Conservation (phyloP, 148 eudicot species). For the Mesembryanthemum crystallinum region DNA sequence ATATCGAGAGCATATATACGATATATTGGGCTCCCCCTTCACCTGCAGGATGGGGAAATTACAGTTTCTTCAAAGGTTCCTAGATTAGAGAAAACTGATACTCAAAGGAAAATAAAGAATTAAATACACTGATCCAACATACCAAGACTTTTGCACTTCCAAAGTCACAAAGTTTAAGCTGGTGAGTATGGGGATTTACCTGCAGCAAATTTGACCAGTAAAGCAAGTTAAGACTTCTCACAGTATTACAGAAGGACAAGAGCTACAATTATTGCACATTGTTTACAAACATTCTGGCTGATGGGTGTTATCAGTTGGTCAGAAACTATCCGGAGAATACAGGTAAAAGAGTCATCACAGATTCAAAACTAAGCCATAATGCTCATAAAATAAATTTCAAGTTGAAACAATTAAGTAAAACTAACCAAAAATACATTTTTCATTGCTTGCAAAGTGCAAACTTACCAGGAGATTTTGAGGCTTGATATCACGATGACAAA, state of each 20-base stretch:
- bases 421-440: no score
- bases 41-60: slow-evolving; percentile 44
- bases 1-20: slow-evolving; percentile 93
- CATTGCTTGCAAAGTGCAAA: not conserved
- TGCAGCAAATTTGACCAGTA: slow-evolving; percentile 32
- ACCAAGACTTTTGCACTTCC: slow-evolving; percentile 97
- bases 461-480: slow-evolving; percentile 74
- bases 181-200: slow-evolving; percentile 96
- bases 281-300: not conserved
- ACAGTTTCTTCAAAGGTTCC: slow-evolving; percentile 10
- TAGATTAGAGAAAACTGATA: slow-evolving; percentile 5
- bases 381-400: no score
- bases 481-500: slow-evolving; percentile 80
- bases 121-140: slow-evolving; percentile 14
- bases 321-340: no score
- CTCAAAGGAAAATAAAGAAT: not conserved
- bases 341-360: no score
- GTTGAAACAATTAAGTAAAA: no score
- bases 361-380: no score
- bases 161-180: slow-evolving; percentile 84
- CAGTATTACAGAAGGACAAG: not conserved
- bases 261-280: not conserved
- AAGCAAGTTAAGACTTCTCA: slow-evolving; percentile 6
- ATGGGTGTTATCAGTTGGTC: no score
- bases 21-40: slow-evolving; percentile 92